These are phyloP conservation scores for Verticillium longisporum DNA, from an alignment of 2,329 filamentous ascomycete species.

Conservation along the genomic window DNA sequence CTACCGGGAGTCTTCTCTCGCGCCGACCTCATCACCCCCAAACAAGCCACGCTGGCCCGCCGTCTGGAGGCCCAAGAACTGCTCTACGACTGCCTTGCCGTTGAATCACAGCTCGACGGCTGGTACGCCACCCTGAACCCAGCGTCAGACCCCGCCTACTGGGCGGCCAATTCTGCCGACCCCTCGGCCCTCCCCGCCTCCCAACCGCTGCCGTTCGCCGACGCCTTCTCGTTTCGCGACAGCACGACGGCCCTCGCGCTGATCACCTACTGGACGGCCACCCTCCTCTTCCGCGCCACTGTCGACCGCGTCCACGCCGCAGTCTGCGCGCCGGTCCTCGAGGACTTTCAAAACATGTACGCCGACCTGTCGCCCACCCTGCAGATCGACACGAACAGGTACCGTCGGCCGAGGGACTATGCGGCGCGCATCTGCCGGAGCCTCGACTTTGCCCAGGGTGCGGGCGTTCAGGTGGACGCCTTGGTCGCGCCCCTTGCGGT, in stretches of 20 bases:
- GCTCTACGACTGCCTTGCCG: conserved; percentile 36
- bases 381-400: conserved; percentile 33
- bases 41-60: conserved; percentile 32
- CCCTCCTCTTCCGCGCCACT: conserved; percentile 41
- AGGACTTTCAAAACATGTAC: conserved; percentile 30
- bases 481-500: conserved; percentile 34
- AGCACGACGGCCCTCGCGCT: conserved; percentile 37
- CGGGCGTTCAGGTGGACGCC: conserved; percentile 39
- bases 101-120: conserved; percentile 39
- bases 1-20: conserved; percentile 40
- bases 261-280: conserved; percentile 47
- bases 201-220: conserved; percentile 34
- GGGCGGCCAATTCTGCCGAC: conserved; percentile 26
- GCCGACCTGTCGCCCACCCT: conserved; percentile 28
- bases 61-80: conserved; percentile 40
- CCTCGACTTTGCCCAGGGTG: conserved; percentile 37
- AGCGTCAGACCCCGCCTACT: conserved; percentile 26
- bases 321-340: conserved; percentile 36
- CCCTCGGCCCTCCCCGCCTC: conserved; percentile 12
- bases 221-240: conserved; percentile 37
- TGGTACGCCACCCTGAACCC: conserved; percentile 33
- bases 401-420: conserved; percentile 35
- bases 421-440: conserved; percentile 44
- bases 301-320: conserved; percentile 36
- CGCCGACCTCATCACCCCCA: conserved; percentile 32